Evolutionary conservation across 2,329 filamentous ascomycete species (phyloP).

Genomic region (Penicillium paneum): DNA sequence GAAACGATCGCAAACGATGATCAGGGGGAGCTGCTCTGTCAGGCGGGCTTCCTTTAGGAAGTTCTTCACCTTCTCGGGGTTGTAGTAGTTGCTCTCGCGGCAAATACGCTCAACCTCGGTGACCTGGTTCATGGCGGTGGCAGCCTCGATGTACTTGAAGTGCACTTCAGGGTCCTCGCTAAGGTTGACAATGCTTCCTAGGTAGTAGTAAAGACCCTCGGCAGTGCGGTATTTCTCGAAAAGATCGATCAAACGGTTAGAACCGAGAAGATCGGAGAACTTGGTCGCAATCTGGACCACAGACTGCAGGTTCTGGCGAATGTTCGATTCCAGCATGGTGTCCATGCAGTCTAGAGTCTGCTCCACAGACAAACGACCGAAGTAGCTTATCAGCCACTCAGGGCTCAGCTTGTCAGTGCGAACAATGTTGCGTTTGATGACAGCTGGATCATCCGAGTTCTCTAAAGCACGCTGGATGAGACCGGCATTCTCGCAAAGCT

Average conservation of each 20-base stretch:
- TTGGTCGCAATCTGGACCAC: slow-evolving; percentile 96
- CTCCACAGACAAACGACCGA: slow-evolving; percentile 90
- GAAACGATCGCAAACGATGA: slow-evolving; percentile 99
- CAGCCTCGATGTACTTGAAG: slow-evolving; percentile 99
- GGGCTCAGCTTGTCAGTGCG: slow-evolving; percentile 79
- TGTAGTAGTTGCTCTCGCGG: slow-evolving; percentile 85
- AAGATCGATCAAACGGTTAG: slow-evolving; percentile 83
- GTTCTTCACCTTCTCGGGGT: slow-evolving; percentile 96
- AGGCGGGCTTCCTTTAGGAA: slow-evolving; percentile 96
- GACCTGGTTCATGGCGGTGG: slow-evolving; percentile 87
- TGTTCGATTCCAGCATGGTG: slow-evolving; percentile 94
- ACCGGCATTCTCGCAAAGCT: slow-evolving; percentile 89
- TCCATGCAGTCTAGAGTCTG: slow-evolving; percentile 92
- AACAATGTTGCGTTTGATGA: slow-evolving; percentile 86
- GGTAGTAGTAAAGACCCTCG: slow-evolving; percentile 96
- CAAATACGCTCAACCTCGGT: slow-evolving; percentile 97
- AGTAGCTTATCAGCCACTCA: slow-evolving; percentile 90
- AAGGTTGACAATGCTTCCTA: slow-evolving; percentile 95
- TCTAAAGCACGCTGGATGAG: slow-evolving; percentile 84
- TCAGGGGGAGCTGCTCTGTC: slow-evolving; percentile 87
- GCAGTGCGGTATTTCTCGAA: slow-evolving; percentile 97
- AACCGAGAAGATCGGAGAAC: slow-evolving; percentile 89
- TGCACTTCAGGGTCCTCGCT: slow-evolving; percentile 93
- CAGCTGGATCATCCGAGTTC: slow-evolving; percentile 85
- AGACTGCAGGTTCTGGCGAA: slow-evolving; percentile 91